These are phyloP conservation scores for Paxillus ammoniavirescens DNA, from an alignment of 768 basidiomycete species.

Conservation along the genomic window DNA sequence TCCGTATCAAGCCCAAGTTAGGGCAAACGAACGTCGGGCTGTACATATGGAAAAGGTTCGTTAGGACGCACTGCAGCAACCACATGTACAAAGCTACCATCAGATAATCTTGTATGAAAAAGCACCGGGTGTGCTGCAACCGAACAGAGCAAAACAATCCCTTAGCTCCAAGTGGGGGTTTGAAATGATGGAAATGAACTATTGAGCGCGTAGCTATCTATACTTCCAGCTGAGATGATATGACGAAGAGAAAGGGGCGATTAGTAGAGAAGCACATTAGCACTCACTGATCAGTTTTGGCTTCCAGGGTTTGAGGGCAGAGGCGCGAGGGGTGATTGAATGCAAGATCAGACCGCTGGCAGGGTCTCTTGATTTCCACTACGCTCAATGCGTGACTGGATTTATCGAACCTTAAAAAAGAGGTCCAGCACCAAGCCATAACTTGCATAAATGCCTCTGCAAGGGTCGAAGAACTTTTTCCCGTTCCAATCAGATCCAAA, in stretches of 20 bases:
- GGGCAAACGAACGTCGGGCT: slow-evolving; percentile 13
- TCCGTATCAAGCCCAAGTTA: slow-evolving; percentile 3
- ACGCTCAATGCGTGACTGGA: too few relatives aligned
- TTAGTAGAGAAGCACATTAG: not conserved
- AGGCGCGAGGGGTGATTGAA: too few relatives aligned
- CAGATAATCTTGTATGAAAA: slow-evolving; percentile 28
- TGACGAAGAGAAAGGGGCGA: not conserved
- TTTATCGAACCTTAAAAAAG: too few relatives aligned
- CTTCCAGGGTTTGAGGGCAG: too few relatives aligned
- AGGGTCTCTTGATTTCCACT: too few relatives aligned
- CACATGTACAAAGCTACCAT: slow-evolving; percentile 12
- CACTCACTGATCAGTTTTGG: slow-evolving; percentile 7
- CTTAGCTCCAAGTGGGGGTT: slow-evolving; percentile 1
- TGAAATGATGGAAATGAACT: not conserved
- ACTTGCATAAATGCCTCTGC: too few relatives aligned
- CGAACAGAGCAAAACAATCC: slow-evolving; percentile 7
- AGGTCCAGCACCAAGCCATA: too few relatives aligned
- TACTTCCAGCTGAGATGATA: slow-evolving; percentile 1
- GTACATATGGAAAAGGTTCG: slow-evolving; percentile 25
- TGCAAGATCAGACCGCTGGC: too few relatives aligned
- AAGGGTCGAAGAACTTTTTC: too few relatives aligned
- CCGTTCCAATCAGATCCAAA: too few relatives aligned
- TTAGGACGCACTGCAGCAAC: not conserved
- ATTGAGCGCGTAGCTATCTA: slow-evolving; percentile 5
- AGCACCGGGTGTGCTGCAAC: slow-evolving; percentile 15